A percentile compares a stretch with the other conserved stretches of the same genome.
phyloP scores from a whole-genome alignment of 371 early-diverging fungal species.

The Mortierella sp. region DNA sequence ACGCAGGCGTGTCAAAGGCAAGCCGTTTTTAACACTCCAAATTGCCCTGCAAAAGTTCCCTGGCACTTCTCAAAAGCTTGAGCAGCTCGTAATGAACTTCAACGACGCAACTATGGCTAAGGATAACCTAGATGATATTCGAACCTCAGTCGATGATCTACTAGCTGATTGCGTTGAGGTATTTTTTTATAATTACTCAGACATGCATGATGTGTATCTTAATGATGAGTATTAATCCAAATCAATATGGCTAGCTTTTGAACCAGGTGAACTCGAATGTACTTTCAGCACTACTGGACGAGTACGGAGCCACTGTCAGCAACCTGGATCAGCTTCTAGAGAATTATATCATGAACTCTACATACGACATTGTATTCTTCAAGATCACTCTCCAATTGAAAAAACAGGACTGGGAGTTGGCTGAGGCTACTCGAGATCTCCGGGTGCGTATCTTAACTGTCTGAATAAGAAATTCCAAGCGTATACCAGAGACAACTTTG shows the following conservation, averaged over 20 bases:
- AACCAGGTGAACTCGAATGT: conserved; percentile 32
- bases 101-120: conserved; percentile 52
- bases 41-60: conserved; percentile 37
- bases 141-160: conserved; percentile 42
- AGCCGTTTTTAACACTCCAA: conserved; percentile 37
- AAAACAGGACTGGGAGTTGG: conserved; percentile 57
- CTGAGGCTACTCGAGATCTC: conserved; percentile 58
- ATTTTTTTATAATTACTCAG: neutral
- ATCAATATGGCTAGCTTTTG: conserved; percentile 24
- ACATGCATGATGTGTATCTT: neutral
- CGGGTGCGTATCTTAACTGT: conserved; percentile 22
- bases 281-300: conserved; percentile 36
- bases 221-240: neutral
- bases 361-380: conserved; percentile 71
- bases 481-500: neutral
- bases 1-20: conserved; percentile 8
- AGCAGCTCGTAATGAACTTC: conserved; percentile 51
- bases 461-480: neutral
- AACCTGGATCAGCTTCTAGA: conserved; percentile 59
- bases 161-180: conserved; percentile 43
- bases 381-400: conserved; percentile 62
- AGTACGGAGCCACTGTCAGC: conserved; percentile 24
- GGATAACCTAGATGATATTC: conserved; percentile 44
- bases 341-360: conserved; percentile 67
- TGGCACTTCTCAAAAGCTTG: conserved; percentile 29